A percentile compares a stretch with the other conserved stretches of the same genome.
Conservation (phyloP, 1,284 basidiomycete species). For the Pseudozyma sp. region DNA sequence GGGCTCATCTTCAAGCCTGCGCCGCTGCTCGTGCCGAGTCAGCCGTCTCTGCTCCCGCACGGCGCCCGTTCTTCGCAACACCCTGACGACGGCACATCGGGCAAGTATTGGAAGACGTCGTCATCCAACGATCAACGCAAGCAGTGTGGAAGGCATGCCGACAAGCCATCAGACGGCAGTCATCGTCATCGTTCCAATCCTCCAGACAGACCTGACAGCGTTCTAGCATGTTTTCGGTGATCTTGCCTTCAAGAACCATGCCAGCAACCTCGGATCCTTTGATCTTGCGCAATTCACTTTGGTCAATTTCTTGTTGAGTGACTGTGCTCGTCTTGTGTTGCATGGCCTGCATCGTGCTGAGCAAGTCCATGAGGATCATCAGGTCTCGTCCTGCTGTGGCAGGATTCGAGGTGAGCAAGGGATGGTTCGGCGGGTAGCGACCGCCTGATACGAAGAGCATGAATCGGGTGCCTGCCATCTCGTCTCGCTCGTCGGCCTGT, state of each 20-base stretch:
- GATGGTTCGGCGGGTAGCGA: constrained; percentile 61
- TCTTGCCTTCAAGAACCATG: constrained; percentile 36
- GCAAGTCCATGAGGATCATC: constrained; percentile 66
- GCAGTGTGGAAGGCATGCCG: constrained; percentile 61
- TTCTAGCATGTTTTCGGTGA: constrained; percentile 64
- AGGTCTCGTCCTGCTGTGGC: constrained; percentile 62
- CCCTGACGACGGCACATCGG: constrained; percentile 58
- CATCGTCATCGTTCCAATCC: constrained; percentile 63
- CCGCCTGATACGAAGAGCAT: constrained; percentile 67
- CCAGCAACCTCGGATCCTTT: constrained; percentile 42
- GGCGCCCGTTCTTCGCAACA: constrained; percentile 44
- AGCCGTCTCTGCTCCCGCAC: constrained; percentile 43
- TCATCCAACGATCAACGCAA: constrained; percentile 62
- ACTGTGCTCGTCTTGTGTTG: constrained; percentile 58
- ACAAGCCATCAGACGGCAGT: constrained; percentile 58
- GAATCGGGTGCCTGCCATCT: constrained; percentile 56
- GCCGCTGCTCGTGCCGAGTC: constrained; percentile 43
- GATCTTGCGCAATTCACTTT: constrained; percentile 49
- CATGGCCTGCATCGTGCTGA: constrained; percentile 61
- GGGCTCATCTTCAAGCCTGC: constrained; percentile 16
- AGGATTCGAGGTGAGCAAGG: constrained; percentile 58
- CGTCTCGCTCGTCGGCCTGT: constrained; percentile 13
- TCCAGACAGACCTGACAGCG: constrained; percentile 65
- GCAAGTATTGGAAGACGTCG: constrained; percentile 59
- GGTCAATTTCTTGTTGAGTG: constrained; percentile 60